A percentile compares a stretch with the other conserved stretches of the same genome.
These are phyloP conservation scores for Colletotrichum shisoi DNA, from an alignment of 2,329 filamentous ascomycete genomes.

Conservation along the genomic window DNA sequence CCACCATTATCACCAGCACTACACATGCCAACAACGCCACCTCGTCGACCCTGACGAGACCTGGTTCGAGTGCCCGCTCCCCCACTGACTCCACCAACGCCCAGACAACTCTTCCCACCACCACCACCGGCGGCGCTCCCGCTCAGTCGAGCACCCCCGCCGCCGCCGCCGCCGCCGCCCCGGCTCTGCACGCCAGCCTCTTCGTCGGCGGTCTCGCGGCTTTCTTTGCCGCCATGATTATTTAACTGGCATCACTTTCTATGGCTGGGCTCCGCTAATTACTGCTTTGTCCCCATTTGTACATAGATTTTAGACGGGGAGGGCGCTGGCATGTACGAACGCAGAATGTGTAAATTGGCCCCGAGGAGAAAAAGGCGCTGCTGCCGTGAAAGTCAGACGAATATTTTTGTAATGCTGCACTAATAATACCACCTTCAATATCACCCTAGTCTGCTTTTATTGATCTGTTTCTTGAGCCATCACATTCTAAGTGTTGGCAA, in stretches of 20 bases:
- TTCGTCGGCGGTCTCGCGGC: constrained; percentile 21
- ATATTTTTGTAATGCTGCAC: background rate
- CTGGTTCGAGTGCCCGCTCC: background rate
- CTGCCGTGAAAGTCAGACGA: background rate
- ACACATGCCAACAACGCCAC: constrained; percentile 50
- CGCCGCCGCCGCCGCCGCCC: constrained; percentile 5
- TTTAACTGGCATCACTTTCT: constrained; percentile 6
- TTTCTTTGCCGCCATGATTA: constrained; percentile 31
- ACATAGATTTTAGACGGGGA: background rate
- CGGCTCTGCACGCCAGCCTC: constrained; percentile 17
- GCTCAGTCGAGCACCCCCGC: background rate
- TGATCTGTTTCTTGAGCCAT: background rate
- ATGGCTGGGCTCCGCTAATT: no score
- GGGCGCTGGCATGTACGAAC: background rate
- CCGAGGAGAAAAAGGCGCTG: background rate
- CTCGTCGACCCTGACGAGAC: constrained; percentile 42
- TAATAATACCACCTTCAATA: constrained; percentile 16
- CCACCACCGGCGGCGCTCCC: constrained; percentile 49
- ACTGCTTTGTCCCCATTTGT: constrained; percentile 2
- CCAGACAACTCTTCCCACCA: constrained; percentile 40
- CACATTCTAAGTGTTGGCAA: no score
- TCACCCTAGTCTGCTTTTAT: background rate
- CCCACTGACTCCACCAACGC: constrained; percentile 43
- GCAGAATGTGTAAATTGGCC: constrained; percentile 2
- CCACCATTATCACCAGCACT: constrained; percentile 41